Base-by-base conservation (phyloP, 306 rosid genomes). In the Cicer pinnatifidum region DNA sequence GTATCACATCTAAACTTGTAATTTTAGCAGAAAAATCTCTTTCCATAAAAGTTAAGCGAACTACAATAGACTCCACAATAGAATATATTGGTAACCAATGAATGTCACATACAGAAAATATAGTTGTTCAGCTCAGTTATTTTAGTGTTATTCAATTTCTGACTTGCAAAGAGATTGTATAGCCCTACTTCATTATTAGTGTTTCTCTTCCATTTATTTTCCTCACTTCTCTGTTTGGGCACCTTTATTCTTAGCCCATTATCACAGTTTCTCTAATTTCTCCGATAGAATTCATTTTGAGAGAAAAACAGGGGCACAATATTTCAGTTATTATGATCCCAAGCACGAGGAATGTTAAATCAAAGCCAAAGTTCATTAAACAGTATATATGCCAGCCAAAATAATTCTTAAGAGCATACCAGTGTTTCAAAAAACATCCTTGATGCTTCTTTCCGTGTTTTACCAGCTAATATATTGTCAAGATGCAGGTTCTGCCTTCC, bases 401-500 rank as follows among this genome's bases (percentile, higher is more conserved):
- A n/a, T 16, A 63, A 65, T 17, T 37, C 63, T 28, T 13, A 10
- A 59, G 63, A 79, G 77, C 89, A 64, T 91, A 95, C 99, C 85
- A 81, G 82, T 43, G 85, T 81, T 65, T 81, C 85, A 33, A 81
- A 81, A 72, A 81, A 81, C 85, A 81, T 81, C 75, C 85, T 74
- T 65, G 85, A 81, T 57, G 85, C 85, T 72, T 81, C 85, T 75
- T 81, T 81, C 41, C 81, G 71, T 65, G 85, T 76, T 81, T 81
- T 81, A 40, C 85, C 82, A 16, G 79, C 84, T 78, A 95, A 82
- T 66, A 95, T 73, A 50, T 75, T 84, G 79, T 91, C 96, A 86
- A 95, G 85, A 54, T 88, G 78, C 72, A 92, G 88, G 80, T 80
- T 80, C 78, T 81, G 88, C 81, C 84, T 86, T 64, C 89, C 97